Evolutionary conservation across 257 asterid species (phyloP), one percentile per base, ranked within the genome.

Genomic region (Solanum lignicaule): DNA sequence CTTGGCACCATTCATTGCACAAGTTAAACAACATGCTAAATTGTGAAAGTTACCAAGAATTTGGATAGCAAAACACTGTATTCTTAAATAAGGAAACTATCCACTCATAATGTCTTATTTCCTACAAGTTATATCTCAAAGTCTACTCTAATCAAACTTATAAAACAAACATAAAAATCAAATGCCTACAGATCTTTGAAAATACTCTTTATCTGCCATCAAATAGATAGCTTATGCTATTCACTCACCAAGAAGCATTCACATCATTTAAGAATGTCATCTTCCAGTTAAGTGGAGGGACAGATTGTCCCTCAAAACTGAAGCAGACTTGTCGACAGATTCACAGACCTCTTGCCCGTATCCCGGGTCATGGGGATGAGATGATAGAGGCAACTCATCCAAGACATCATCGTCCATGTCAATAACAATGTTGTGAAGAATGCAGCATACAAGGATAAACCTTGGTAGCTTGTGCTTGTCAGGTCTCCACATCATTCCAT

Each of bases 391-490:
- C 78, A 87, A 32, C 46, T 90, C 93, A 7, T 94, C 93, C 43
- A 38, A n/a, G 9, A 27, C 92, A 27, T 90, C 91, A 20, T 93
- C 98, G 21, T 94, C 98, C 98, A 94, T 92, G 89, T 97, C 99
- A 15, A 95, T 92, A 9, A 93, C 88, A 48, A 97, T 95, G 76
- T 97, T 97, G 86, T 97, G 99, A 81, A 97, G 96, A 88, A 95
- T 93, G 90, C 99, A 97, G 87, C 99, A 95, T 4, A 93, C 99
- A 7, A 93, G 93, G 10, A 97, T 92, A 73, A 93, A 92, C 91
- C 99, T 94, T 1, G 99, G 99, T 38, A 97, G 88, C 94, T 90
- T 95, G 83, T 95, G 95, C 93, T 91, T 94, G 89, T 96, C 98
- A 1, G 99, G 99, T 55, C 98, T 93, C 98, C 98, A 95, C 98